Percentiles rank a stretch among this genome's conserved stretches.
Evolutionary conservation across 2,329 filamentous ascomycete genomes (phyloP).

Genomic region (Curvularia lunata): DNA sequence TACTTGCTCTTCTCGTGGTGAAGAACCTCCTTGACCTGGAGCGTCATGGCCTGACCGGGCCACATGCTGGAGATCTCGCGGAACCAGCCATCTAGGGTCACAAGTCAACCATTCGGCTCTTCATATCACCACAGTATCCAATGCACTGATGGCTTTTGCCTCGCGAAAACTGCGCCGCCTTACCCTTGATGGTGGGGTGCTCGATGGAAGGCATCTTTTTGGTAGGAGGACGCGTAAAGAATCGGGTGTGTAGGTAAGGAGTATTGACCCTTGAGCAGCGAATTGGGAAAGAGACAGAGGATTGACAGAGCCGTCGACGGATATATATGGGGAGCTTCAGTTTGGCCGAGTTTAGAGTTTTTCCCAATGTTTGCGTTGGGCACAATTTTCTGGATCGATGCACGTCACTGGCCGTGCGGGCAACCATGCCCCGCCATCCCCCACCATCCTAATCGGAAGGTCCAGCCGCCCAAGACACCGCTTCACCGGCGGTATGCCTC

Average conservation of each 20-base stretch:
- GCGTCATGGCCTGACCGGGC: slow-evolving; percentile 98
- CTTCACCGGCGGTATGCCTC: neutral
- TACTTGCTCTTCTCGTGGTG: slow-evolving; percentile 99
- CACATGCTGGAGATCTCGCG: slow-evolving; percentile 98
- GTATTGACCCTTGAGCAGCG: neutral
- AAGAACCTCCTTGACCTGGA: slow-evolving; percentile 86
- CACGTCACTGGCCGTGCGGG: slow-evolving; percentile 32
- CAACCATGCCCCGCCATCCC: slow-evolving; percentile 22
- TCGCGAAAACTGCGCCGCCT: slow-evolving; percentile 3
- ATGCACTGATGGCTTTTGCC: neutral
- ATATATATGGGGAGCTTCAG: slow-evolving; percentile 33
- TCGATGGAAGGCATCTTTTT: slow-evolving; percentile 70
- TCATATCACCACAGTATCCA: neutral
- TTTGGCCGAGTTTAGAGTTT: slow-evolving; percentile 30
- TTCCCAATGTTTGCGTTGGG: slow-evolving; percentile 17
- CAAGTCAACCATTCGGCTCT: slow-evolving; percentile 5
- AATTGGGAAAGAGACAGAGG: slow-evolving; percentile 19
- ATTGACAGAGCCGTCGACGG: slow-evolving; percentile 19
- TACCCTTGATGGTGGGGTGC: slow-evolving; percentile 80
- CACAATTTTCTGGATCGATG: slow-evolving; percentile 20
- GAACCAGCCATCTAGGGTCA: slow-evolving; percentile 95
- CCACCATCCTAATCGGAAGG: slow-evolving; percentile 14
- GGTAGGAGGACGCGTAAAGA: slow-evolving; percentile 7
- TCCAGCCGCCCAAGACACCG: slow-evolving; percentile 18
- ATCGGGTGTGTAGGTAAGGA: slow-evolving; percentile 1